Base-by-base conservation (phyloP, 768 basidiomycete species). In the Pholiota conissans region DNA sequence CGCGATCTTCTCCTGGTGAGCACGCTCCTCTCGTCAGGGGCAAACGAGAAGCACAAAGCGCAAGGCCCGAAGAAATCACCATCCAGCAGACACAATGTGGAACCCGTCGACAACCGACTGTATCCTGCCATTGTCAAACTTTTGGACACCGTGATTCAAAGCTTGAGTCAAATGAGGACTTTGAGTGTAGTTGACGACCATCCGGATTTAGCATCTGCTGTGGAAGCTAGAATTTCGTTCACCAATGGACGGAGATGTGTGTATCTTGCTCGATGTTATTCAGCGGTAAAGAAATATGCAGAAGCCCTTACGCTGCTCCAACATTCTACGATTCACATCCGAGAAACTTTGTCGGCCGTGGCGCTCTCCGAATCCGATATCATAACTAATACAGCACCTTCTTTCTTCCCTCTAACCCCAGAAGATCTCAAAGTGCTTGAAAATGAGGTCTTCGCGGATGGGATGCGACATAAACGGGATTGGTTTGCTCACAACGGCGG, bases 101-200 rank as follows among this genome's bases (percentile, higher is more conserved):
- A 80, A 53, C 75, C 80, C n/a, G 79, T 87, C 3, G 90, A 93
- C 61, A 79, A 78, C 22, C 82, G 90, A 50, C 74, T 89, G n/a
- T 91, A 84, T 66, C 93, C 93, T 5, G 93, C 91, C 0, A 78
- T 96, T 7, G 89, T 97, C 69, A 96, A 96, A 71, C 75, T 92
- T 9, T 83, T 93, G 40, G 95, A 97, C 71, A 88, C 90, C 2
- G 81, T 93, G 28, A 71, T 96, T 18, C 93, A 96, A 73, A 89
- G 88, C 65, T 74, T 97, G 45, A 84, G 84, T 52, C 91, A 93
- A 70, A 90, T 96, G 85, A 79, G 90, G 26, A 83, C 83, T 5
- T 76, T 97, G 56, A 90, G 85, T 52, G 83, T 94, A 35, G 91
- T 96, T 13, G 93, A 96, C 65, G 92, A 94, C 69, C 91, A 86